These are phyloP conservation scores for Diphasiastrum complanatum DNA, from an alignment of 83 land plant genomes.

Conservation along the genomic window DNA sequence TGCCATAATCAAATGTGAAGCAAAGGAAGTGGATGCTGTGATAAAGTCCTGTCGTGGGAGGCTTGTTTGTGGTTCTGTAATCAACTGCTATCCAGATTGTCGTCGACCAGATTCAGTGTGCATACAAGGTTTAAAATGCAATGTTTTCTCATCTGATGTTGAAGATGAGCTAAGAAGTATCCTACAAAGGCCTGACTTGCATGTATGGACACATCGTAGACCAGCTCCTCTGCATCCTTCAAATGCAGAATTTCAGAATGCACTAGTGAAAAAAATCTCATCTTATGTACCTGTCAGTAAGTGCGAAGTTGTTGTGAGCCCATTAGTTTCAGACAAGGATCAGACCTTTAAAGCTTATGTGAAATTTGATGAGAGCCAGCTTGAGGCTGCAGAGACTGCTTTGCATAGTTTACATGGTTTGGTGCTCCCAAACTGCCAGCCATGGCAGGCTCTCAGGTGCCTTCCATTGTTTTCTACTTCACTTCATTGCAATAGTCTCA, in stretches of 20 bases:
- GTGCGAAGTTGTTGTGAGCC: slow-evolving; percentile 46
- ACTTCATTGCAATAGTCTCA: slow-evolving; percentile 35
- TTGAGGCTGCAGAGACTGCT: slow-evolving; percentile 71
- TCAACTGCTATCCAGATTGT: slow-evolving; percentile 30
- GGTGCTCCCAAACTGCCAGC: slow-evolving; percentile 45
- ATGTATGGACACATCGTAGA: slow-evolving; percentile 42
- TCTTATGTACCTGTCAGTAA: slow-evolving; percentile 39
- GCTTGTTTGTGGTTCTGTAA: slow-evolving; percentile 40
- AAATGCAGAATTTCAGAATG: slow-evolving; percentile 31
- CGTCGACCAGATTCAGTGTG: slow-evolving; percentile 19
- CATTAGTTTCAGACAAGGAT: slow-evolving; percentile 42
- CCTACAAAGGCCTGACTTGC: slow-evolving; percentile 35
- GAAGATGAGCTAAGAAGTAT: slow-evolving; percentile 23
- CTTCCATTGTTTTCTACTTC: slow-evolving; percentile 54
- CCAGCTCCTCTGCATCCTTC: slow-evolving; percentile 31
- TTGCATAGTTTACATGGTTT: slow-evolving; percentile 67
- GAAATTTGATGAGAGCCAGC: slow-evolving; percentile 66
- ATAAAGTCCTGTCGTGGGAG: slow-evolving; percentile 30
- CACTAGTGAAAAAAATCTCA: slow-evolving; percentile 44
- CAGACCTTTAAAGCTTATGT: slow-evolving; percentile 38
- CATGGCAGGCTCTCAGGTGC: slow-evolving; percentile 71
- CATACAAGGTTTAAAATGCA: slow-evolving; percentile 37
- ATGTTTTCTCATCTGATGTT: slow-evolving; percentile 44
- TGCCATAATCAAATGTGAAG: slow-evolving; percentile 46
- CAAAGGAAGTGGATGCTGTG: slow-evolving; percentile 34